Evolutionary conservation across 768 basidiomycete species (phyloP).

Genomic region (Dendrothele bispora): DNA sequence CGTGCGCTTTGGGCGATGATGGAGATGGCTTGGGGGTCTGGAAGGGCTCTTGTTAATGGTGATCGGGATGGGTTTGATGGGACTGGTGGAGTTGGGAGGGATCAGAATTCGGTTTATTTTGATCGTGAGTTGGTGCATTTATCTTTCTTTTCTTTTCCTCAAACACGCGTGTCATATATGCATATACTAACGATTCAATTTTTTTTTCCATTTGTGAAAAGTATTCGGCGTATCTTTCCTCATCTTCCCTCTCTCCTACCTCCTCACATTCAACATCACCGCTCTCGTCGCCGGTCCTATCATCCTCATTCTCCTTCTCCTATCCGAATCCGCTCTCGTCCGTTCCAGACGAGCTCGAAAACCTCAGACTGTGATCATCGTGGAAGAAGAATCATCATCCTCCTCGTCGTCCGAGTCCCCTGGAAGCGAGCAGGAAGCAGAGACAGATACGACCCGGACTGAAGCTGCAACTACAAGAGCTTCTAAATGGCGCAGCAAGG

Average conservation of each 20-base stretch:
- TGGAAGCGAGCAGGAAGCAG: slow-evolving; percentile 1
- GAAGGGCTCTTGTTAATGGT: slow-evolving; percentile 51
- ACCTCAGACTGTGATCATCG: not conserved
- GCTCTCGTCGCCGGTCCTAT: slow-evolving; percentile 66
- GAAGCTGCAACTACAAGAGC: no score
- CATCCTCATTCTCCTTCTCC: slow-evolving; percentile 43
- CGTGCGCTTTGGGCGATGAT: slow-evolving; percentile 78
- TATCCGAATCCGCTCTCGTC: slow-evolving; percentile 21
- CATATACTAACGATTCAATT: no score
- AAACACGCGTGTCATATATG: no score
- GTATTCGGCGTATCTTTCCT: slow-evolving; percentile 61
- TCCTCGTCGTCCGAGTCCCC: no score
- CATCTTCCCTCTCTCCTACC: slow-evolving; percentile 48
- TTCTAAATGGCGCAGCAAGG: no score
- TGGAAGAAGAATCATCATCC: no score
- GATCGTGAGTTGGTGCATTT: slow-evolving; percentile 72
- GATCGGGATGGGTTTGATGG: no score
- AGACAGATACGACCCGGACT: not conserved
- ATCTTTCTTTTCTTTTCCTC: not conserved
- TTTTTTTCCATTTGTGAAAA: slow-evolving; percentile 22
- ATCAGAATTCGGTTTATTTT: slow-evolving; percentile 56
- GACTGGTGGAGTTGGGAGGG: slow-evolving; percentile 17
- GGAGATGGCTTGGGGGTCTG: slow-evolving; percentile 60
- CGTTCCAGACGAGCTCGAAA: slow-evolving; percentile 1
- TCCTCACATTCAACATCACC: slow-evolving; percentile 59